These are phyloP conservation scores for Hyphodiscus hymeniophilus DNA, from an alignment of 495 filamentous ascomycete species.

Conservation along the genomic window DNA sequence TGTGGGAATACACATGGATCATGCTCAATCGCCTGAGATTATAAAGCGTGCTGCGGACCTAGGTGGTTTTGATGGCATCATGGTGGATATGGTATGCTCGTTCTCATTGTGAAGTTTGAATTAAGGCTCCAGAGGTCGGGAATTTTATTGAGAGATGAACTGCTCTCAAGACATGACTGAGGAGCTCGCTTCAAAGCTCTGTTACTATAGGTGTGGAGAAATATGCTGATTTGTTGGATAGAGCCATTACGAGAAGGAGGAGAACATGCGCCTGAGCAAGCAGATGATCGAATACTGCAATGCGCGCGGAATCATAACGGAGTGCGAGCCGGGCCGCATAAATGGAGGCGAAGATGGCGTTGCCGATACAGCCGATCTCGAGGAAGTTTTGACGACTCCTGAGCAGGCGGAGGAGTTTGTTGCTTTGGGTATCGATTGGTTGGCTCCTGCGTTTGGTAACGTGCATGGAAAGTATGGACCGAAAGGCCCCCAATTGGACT, in stretches of 20 bases:
- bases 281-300: conserved; percentile 51
- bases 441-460: conserved; percentile 65
- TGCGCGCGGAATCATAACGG: conserved; percentile 52
- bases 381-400: conserved; percentile 52
- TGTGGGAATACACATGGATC: conserved; percentile 68
- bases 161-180: too few species aligned
- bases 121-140: too few species aligned
- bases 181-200: too few species aligned
- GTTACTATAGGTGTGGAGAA: too few species aligned
- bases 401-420: conserved; percentile 57
- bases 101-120: too few species aligned
- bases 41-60: conserved; percentile 49
- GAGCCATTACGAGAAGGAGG: conserved; percentile 57
- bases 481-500: too few species aligned
- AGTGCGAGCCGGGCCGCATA: conserved; percentile 61
- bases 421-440: conserved; percentile 55
- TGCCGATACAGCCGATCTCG: conserved; percentile 51
- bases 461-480: conserved; percentile 54
- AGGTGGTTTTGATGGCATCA: conserved; percentile 48
- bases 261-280: conserved; percentile 52
- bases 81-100: conserved; percentile 62
- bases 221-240: too few species aligned
- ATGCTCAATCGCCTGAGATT: conserved; percentile 65
- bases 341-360: conserved; percentile 64
- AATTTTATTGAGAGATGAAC: too few species aligned